phyloP scores from a whole-genome alignment of 2,329 filamentous ascomycete species.

The Penicillium sp. region DNA sequence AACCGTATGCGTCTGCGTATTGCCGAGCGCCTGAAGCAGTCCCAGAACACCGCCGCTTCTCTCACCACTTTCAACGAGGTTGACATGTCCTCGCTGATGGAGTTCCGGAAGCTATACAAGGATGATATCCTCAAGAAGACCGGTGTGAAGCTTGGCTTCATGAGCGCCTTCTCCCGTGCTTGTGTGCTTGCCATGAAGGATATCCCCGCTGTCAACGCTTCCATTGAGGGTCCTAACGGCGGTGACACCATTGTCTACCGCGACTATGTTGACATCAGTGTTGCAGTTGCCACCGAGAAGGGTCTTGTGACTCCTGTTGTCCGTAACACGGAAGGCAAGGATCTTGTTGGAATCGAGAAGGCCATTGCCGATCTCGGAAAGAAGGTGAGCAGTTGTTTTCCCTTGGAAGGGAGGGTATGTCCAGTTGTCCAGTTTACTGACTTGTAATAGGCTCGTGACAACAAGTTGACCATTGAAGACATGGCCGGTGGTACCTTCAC shows the following conservation, averaged over 20 bases:
- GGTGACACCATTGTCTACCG: conserved; percentile 97
- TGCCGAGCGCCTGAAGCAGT: conserved; percentile 95
- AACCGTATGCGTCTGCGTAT: conserved; percentile 98
- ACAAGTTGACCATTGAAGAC: conserved; percentile 96
- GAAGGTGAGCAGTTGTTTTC: conserved; percentile 54
- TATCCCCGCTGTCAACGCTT: conserved; percentile 88
- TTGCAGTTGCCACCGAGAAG: conserved; percentile 95
- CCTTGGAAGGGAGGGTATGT: background rate
- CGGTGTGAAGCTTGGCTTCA: conserved; percentile 97
- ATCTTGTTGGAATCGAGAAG: conserved; percentile 81
- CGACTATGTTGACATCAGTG: conserved; percentile 95
- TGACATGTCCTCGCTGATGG: conserved; percentile 96
- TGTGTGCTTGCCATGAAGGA: conserved; percentile 88
- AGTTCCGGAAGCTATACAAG: conserved; percentile 95
- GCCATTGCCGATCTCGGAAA: conserved; percentile 87
- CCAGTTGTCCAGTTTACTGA: conserved; percentile 8
- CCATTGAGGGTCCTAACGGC: conserved; percentile 87
- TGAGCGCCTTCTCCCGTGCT: conserved; percentile 92
- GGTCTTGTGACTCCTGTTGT: conserved; percentile 94
- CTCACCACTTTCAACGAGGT: conserved; percentile 98
- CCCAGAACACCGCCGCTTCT: conserved; percentile 94
- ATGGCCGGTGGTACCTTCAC: conserved; percentile 98
- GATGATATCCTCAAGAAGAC: conserved; percentile 93
- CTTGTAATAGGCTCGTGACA: conserved; percentile 67
- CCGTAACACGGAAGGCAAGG: conserved; percentile 80